These are phyloP conservation scores for Paradendryphiella salina DNA, from an alignment of 2,329 filamentous ascomycete genomes.

Conservation along the genomic window DNA sequence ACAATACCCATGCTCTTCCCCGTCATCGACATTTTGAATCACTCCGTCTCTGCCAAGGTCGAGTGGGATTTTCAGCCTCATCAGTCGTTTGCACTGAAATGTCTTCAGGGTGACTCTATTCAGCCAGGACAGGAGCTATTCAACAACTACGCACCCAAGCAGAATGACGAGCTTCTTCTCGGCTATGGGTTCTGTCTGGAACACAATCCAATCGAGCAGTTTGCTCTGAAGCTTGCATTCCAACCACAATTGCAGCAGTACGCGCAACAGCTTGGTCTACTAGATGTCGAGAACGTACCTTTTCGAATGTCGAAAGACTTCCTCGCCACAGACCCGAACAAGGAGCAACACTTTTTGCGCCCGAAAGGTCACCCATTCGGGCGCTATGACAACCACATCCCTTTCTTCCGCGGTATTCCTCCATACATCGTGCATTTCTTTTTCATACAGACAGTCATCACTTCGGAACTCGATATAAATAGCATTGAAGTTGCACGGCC, in stretches of 20 bases:
- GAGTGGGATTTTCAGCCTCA: conserved; percentile 49
- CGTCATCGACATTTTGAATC: conserved; percentile 55
- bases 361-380: conserved; percentile 37
- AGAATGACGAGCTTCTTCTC: conserved; percentile 57
- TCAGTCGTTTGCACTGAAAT: conserved; percentile 46
- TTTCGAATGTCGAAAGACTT: conserved; percentile 34
- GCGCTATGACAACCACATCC: conserved; percentile 36
- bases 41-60: conserved; percentile 52
- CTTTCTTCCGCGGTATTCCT: conserved; percentile 42
- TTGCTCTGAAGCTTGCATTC: conserved; percentile 50
- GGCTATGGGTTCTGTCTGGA: conserved; percentile 58
- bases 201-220: conserved; percentile 53
- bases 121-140: conserved; percentile 50
- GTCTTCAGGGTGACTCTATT: conserved; percentile 43
- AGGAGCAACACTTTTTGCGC: conserved; percentile 43
- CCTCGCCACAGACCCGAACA: conserved; percentile 25
- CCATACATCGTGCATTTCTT: conserved; percentile 41
- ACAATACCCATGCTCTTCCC: conserved; percentile 53
- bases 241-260: conserved; percentile 39
- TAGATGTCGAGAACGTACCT: conserved; percentile 25
- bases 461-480: conserved; percentile 20
- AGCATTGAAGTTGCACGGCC: conserved; percentile 19
- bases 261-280: conserved; percentile 21
- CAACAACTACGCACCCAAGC: conserved; percentile 60
- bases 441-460: conserved; percentile 33